Base-by-base conservation (phyloP, 768 basidiomycete species). In the Candolleomyces eurysporus region DNA sequence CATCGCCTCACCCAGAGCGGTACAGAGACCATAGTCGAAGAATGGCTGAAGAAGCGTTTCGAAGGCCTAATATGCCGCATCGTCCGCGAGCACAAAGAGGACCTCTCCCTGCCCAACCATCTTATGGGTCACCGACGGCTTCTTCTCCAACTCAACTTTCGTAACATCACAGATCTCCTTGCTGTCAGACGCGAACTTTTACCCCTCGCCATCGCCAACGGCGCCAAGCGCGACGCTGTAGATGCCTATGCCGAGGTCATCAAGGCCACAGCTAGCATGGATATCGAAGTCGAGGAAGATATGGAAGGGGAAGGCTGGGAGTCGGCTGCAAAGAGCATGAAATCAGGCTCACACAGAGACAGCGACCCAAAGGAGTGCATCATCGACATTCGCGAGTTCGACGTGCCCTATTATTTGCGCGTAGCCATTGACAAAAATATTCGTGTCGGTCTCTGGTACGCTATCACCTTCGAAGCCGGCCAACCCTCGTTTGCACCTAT, bases 351-450 rank as follows among this genome's bases (percentile, higher is more conserved):
- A 17, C 80, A 51, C 49, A 51, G 78, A 65, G 90, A 93, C 68
- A 82, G 80, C 66, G 92, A 97, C 70, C 93, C 96, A n/a, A 82
- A 87, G 53, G 95, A 98, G 58, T 89, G 86, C 66, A 93, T 98
- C 70, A 86, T 97, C 71, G 97, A 99, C 71, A 84, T 96, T 50
- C 85, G 97, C 40, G 97, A 98, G 72, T 98, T 89, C 74, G 97
- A 99, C 73, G 93, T 98, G 30, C 92, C 94, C 0, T 99, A 98
- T 73, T 98, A 98, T 75, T 81, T 97, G 50, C 94, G 97, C 19
- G 96, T 98, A n/a, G 95, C 96, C 14, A 99, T 99, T 75, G 97
- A 99, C 83, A 94, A 96, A 71, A 94, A 98, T 50, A 84, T 98
- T 53, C 94, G 97, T 53, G 96, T 97, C 57, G 97, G 97, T 54